These are phyloP conservation scores for Malassezia yamatoensis DNA, from an alignment of 1,284 basidiomycete genomes.

Conservation along the genomic window DNA sequence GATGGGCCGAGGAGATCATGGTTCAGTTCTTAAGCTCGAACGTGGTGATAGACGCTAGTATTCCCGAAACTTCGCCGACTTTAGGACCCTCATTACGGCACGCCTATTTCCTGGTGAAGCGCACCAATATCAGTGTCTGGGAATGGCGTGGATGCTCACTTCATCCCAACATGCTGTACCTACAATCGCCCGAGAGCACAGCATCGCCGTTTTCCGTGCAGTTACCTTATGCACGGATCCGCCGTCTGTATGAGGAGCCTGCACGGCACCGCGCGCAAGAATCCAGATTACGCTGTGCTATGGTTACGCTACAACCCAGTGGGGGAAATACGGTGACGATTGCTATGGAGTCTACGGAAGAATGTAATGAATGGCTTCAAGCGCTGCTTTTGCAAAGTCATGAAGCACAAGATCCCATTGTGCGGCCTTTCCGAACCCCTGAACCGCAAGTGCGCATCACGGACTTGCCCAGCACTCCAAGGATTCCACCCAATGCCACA, in stretches of 20 bases:
- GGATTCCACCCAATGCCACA: background rate
- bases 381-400: slow-evolving; percentile 9
- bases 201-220: slow-evolving; percentile 1
- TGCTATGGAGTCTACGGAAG: background rate
- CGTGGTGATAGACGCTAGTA: background rate
- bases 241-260: slow-evolving; percentile 5
- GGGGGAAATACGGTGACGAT: background rate
- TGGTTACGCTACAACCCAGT: background rate
- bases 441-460: background rate
- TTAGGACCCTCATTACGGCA: slow-evolving; percentile 6
- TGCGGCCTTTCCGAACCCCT: background rate
- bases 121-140: background rate
- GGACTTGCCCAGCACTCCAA: background rate
- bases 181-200: background rate
- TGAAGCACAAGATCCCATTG: background rate
- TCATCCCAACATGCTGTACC: background rate
- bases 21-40: slow-evolving; percentile 6
- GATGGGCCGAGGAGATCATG: slow-evolving; percentile 3
- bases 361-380: slow-evolving; percentile 7
- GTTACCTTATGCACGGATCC: slow-evolving; percentile 5
- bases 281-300: background rate
- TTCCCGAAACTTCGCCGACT: background rate
- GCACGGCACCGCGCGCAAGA: background rate
- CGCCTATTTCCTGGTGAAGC: slow-evolving; percentile 1
- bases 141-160: slow-evolving; percentile 1